Conservation (phyloP, 441 rosid species). For the Raphanus hybrid region DNA sequence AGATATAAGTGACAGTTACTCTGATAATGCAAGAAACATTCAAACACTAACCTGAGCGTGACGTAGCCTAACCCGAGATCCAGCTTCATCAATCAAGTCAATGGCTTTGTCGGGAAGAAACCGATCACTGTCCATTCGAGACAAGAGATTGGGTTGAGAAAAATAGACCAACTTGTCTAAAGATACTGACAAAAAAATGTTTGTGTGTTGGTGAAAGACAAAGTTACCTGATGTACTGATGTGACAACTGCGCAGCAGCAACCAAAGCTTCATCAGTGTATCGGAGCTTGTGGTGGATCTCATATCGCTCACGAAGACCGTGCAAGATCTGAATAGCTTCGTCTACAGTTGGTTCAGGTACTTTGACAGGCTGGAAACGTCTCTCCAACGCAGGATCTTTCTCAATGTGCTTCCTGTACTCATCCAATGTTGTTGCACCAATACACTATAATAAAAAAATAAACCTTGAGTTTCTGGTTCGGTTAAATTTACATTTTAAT, state of each 20-base stretch:
- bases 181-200: background rate
- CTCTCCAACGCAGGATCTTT: conserved; percentile 91
- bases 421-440: conserved; percentile 42
- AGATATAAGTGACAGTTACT: background rate
- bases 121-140: conserved; percentile 67
- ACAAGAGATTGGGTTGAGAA: conserved; percentile 6
- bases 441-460: conserved; percentile 62
- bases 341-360: conserved; percentile 86
- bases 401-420: conserved; percentile 87
- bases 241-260: conserved; percentile 82
- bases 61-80: conserved; percentile 95
- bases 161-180: too few species aligned
- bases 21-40: background rate
- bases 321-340: conserved; percentile 84
- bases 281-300: conserved; percentile 46
- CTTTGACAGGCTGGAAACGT: conserved; percentile 90
- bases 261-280: conserved; percentile 73
- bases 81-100: conserved; percentile 98
- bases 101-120: conserved; percentile 99
- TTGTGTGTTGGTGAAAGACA: conserved; percentile 12
- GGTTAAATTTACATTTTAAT: background rate
- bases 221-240: conserved; percentile 83
- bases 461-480: background rate
- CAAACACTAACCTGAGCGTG: conserved; percentile 74
- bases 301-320: conserved; percentile 88